A percentile compares a stretch with the other conserved stretches of the same genome.
Evolutionary conservation across 2,329 filamentous ascomycete genomes (phyloP).

Genomic region (Calonectria hongkongensis): DNA sequence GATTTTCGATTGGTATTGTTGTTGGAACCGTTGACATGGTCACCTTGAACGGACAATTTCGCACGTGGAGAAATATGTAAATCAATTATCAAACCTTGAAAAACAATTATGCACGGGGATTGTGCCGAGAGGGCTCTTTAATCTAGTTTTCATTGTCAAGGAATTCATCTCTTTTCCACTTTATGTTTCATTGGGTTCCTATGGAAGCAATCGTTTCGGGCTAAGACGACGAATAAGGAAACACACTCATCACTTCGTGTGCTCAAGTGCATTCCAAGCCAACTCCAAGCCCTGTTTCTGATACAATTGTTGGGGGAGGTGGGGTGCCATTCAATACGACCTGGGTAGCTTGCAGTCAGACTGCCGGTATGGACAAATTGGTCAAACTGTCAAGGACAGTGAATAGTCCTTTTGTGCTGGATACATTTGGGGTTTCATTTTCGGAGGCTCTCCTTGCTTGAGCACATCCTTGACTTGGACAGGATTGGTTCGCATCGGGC

Average conservation of each 20-base stretch:
- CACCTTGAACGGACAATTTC: neutral
- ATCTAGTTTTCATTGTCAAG: neutral
- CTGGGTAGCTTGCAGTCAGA: neutral
- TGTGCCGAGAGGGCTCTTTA: neutral
- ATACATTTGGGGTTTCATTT: constrained; percentile 5
- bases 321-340: constrained; percentile 2
- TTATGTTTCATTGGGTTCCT: constrained; percentile 1
- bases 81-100: neutral
- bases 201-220: constrained; percentile 2
- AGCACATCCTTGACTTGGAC: neutral
- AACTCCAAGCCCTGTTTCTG: neutral
- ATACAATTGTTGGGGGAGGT: neutral
- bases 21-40: neutral
- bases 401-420: neutral
- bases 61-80: neutral
- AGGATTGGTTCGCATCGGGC: neutral
- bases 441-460: neutral
- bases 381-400: neutral
- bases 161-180: neutral
- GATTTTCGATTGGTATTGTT: neutral
- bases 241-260: neutral
- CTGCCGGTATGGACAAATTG: neutral
- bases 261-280: neutral
- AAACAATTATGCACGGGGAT: neutral
- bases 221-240: constrained; percentile 1